Base-by-base conservation (phyloP, 345 rosid species). In the Eutrema yunnanense region DNA sequence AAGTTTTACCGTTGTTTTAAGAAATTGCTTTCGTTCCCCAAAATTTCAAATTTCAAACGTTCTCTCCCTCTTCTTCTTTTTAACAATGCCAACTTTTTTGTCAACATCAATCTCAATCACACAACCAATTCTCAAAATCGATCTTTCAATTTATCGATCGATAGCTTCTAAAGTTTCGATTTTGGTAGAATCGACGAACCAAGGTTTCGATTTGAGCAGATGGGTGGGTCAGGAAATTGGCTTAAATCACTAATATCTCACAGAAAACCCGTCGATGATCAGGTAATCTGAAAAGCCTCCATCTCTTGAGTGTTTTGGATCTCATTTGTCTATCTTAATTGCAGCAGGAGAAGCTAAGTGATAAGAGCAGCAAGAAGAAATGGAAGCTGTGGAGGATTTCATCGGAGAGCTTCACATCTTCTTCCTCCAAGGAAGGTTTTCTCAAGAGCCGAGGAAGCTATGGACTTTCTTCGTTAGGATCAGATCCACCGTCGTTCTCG, bases 311-410 rank as follows among this genome's bases (percentile, higher is more conserved):
- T 46, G 50, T n/a, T 19, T 5, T 33, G 11, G 36, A 43, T 63
- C 29, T 52, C 50, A 58, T 59, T 36, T 34, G 13, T 29, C 1
- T 34, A 1, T 68, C 16, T 61, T 26, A 3, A 52, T 22, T 53
- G 33, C 42, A 67, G 57, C 71, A 54, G 62, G 78, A 73, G 9
- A 73, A 56, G 70, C 6, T 67, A 30, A 58, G 52, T 49, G 76
- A 77, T 2, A 76, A 11, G 61, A 62, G 71, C 47, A 55, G 71
- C 71, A 78, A 78, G 78, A 78, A 78, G 78, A 73, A 68, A 62
- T 78, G 81, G 81, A 78, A 72, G 62, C 61, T 78, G 11, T 78
- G 81, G 81, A 68, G 81, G 75, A 52, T 67, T 27, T 78, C 81
- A 49, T 78, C 81, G 0, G 74, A 78, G 63, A 77, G 80, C 73